Conservation (phyloP, 2,329 filamentous ascomycete genomes). For the Diaporthe helianthi region DNA sequence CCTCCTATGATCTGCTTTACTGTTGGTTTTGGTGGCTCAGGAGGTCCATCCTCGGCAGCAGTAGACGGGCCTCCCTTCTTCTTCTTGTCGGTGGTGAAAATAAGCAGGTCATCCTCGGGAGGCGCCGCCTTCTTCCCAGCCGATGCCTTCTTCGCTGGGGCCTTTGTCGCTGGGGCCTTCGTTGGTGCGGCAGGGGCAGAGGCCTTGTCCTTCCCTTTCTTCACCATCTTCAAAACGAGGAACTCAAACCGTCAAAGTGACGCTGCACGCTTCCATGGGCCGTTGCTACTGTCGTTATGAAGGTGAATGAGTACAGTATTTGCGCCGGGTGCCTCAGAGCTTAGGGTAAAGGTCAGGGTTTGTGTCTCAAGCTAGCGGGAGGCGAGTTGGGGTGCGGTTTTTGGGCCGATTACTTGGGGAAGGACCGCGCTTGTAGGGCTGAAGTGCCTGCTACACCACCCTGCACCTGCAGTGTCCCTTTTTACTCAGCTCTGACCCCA, state of each 20-base stretch:
- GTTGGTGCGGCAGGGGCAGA: conserved; percentile 43
- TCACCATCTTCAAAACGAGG: conserved; percentile 49
- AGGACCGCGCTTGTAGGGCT: conserved; percentile 9
- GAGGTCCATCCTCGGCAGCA: conserved; percentile 43
- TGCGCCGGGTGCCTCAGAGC: background rate
- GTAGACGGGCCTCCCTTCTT: conserved; percentile 46
- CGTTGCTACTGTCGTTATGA: background rate
- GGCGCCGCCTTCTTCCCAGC: conserved; percentile 41
- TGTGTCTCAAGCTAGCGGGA: background rate
- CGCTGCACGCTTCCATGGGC: background rate
- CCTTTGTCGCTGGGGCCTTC: background rate
- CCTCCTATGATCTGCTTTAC: conserved; percentile 88
- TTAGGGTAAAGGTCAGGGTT: conserved; percentile 4
- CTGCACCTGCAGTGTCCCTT: background rate
- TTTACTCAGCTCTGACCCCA: background rate
- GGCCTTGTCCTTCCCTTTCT: conserved; percentile 61
- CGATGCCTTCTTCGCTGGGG: conserved; percentile 29
- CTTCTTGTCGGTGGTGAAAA: conserved; percentile 66
- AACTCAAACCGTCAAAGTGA: background rate
- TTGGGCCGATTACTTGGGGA: background rate
- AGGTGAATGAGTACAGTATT: background rate
- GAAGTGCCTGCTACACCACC: background rate
- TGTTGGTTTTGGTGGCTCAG: conserved; percentile 65
- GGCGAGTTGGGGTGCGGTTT: conserved; percentile 8
- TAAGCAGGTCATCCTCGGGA: conserved; percentile 60